Evolutionary conservation across 2,329 filamentous ascomycete genomes (phyloP).

Genomic region (Pyrenophora teres): DNA sequence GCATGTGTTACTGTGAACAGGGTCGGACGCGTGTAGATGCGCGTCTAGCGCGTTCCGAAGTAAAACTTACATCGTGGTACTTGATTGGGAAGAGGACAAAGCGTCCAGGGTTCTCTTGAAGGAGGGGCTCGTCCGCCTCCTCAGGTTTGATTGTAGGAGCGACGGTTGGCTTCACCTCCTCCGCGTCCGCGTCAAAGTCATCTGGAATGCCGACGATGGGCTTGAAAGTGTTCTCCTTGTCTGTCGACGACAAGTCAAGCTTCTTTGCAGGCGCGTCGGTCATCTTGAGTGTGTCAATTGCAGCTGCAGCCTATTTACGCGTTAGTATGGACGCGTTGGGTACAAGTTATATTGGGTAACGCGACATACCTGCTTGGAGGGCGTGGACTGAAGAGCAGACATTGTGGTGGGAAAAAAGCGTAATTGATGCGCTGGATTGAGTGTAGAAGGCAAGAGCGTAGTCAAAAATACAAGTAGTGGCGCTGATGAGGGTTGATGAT

Average conservation of each 20-base stretch:
- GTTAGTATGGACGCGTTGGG: slow-evolving; percentile 46
- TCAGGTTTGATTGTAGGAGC: slow-evolving; percentile 62
- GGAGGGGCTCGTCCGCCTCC: slow-evolving; percentile 84
- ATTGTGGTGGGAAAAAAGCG: slow-evolving; percentile 57
- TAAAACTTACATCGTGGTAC: slow-evolving; percentile 87
- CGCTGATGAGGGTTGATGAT: slow-evolving; percentile 27
- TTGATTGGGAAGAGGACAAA: slow-evolving; percentile 99
- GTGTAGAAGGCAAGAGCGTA: slow-evolving; percentile 16
- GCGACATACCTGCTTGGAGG: slow-evolving; percentile 70
- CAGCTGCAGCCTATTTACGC: slow-evolving; percentile 73
- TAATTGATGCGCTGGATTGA: slow-evolving; percentile 12
- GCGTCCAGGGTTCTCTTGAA: slow-evolving; percentile 92
- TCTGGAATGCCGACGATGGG: slow-evolving; percentile 57
- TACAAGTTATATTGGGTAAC: slow-evolving; percentile 28
- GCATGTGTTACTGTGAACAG: slow-evolving; percentile 17
- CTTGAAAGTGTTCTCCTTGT: slow-evolving; percentile 82
- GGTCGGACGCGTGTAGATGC: slow-evolving; percentile 65
- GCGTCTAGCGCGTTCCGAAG: slow-evolving; percentile 45
- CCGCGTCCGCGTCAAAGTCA: slow-evolving; percentile 46
- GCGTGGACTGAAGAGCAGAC: slow-evolving; percentile 72
- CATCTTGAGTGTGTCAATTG: slow-evolving; percentile 88
- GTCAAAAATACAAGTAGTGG: slow-evolving; percentile 25
- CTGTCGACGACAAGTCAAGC: slow-evolving; percentile 70
- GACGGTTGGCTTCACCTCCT: slow-evolving; percentile 57
- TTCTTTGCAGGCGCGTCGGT: slow-evolving; percentile 87